Conservation (phyloP, 1,284 basidiomycete genomes). For the Apiotrichum sp. region DNA sequence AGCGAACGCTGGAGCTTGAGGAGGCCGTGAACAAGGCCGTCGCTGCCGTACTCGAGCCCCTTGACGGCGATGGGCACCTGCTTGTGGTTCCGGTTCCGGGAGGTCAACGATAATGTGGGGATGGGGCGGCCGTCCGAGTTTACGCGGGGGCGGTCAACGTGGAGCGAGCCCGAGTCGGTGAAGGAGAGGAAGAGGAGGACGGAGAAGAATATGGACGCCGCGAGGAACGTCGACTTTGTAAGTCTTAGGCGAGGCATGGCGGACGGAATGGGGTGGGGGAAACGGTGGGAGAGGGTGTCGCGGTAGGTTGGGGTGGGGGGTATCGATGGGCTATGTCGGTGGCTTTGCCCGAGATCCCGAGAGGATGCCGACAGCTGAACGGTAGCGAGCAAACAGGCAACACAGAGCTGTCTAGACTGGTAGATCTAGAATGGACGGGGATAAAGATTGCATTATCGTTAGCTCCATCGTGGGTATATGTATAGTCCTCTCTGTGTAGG, state of each 20-base stretch:
- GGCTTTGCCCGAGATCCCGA: too few relatives aligned
- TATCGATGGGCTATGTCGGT: too few relatives aligned
- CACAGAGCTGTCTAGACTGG: too few relatives aligned
- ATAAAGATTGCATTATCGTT: too few relatives aligned
- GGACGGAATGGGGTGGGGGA: neutral
- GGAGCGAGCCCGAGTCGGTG: neutral
- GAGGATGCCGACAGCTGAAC: too few relatives aligned
- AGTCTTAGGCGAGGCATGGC: constrained; percentile 20
- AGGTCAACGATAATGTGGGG: neutral
- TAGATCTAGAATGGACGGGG: too few relatives aligned
- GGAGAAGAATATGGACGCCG: constrained; percentile 15
- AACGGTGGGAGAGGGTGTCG: too few relatives aligned
- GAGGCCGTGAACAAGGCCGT: constrained; percentile 34
- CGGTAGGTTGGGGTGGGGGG: too few relatives aligned
- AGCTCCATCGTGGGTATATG: too few relatives aligned
- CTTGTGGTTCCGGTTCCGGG: too few relatives aligned
- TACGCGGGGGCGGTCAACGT: neutral
- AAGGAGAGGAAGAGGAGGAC: neutral
- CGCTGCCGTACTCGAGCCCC: constrained; percentile 18
- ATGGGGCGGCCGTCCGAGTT: neutral
- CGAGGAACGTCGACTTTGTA: constrained; percentile 17
- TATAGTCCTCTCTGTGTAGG: too few relatives aligned
- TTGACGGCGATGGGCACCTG: neutral
- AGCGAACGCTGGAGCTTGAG: constrained; percentile 21
- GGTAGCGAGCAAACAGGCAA: too few relatives aligned